Percentiles rank a stretch among this genome's conserved stretches.
Evolutionary conservation across 768 basidiomycete genomes (phyloP).

Genomic region (Lactarius vividus): DNA sequence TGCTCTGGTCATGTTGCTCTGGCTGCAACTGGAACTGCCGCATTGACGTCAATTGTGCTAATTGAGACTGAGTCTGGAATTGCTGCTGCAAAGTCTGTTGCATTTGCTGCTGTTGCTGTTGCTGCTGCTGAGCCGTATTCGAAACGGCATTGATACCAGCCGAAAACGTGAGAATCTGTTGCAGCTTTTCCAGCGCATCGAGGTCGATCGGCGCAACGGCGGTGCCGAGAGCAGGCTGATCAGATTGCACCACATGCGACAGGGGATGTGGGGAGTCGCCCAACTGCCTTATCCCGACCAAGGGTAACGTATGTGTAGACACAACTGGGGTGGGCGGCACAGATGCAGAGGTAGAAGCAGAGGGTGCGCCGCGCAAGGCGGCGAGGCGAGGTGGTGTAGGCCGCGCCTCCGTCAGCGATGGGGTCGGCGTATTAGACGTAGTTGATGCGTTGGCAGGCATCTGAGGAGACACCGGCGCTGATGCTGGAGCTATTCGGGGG

Average conservation of each 20-base stretch:
- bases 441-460: background rate
- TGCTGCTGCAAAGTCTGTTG: background rate
- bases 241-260: background rate
- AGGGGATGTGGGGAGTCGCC: background rate
- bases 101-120: background rate
- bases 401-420: constrained; percentile 7
- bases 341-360: background rate
- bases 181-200: constrained; percentile 17
- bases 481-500: background rate
- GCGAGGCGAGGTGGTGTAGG: background rate
- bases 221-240: background rate
- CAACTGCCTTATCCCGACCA: background rate
- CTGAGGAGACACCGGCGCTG: background rate
- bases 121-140: background rate
- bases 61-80: background rate
- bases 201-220: constrained; percentile 11
- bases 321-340: background rate
- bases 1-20: background rate
- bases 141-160: constrained; percentile 8
- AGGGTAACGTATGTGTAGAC: background rate
- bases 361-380: constrained; percentile 4
- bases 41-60: background rate
- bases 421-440: constrained; percentile 6
- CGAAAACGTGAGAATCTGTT: constrained; percentile 12
- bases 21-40: background rate